A percentile compares a stretch with the other conserved stretches of the same genome.
Conservation (phyloP, 2,329 filamentous ascomycete genomes). For the Tolypocladium nubicola region DNA sequence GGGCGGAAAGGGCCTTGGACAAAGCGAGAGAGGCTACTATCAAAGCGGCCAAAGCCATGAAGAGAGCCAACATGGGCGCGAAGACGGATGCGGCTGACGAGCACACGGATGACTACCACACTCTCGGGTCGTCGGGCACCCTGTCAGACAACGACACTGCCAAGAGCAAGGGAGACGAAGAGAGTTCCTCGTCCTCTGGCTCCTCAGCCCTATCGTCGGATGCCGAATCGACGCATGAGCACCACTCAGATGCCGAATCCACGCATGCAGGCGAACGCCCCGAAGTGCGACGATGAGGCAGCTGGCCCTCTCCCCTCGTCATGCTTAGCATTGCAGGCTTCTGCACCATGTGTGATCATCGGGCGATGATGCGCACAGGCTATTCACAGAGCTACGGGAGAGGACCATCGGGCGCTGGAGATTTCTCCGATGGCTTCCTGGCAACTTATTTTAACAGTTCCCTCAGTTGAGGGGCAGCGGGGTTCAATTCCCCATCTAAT, state of each 20-base stretch:
- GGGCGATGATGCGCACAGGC: background rate
- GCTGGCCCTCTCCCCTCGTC: background rate
- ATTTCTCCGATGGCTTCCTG: background rate
- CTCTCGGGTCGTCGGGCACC: conserved; percentile 33
- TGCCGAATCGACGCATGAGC: conserved; percentile 23
- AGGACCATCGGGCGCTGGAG: background rate
- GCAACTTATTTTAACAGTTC: background rate
- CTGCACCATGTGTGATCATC: background rate
- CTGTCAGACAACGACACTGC: conserved; percentile 24
- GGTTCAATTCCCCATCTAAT: background rate
- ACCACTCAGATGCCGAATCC: conserved; percentile 7
- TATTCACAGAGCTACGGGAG: background rate
- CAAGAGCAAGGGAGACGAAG: conserved; percentile 19
- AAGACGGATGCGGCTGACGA: conserved; percentile 23
- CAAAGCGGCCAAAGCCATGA: conserved; percentile 26
- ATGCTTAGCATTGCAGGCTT: background rate
- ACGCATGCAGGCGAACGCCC: conserved; percentile 2
- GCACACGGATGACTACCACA: conserved; percentile 33
- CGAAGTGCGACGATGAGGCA: background rate
- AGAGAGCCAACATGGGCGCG: conserved; percentile 37
- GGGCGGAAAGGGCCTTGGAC: conserved; percentile 54
- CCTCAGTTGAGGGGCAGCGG: background rate
- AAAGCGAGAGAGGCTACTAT: conserved; percentile 24
- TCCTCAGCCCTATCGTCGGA: conserved; percentile 23
- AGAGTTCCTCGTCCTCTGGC: conserved; percentile 14